Evolutionary conservation across 2,329 filamentous ascomycete genomes (phyloP), one percentile per base, ranked within the genome.

Genomic region (Cladosporium sp.): DNA sequence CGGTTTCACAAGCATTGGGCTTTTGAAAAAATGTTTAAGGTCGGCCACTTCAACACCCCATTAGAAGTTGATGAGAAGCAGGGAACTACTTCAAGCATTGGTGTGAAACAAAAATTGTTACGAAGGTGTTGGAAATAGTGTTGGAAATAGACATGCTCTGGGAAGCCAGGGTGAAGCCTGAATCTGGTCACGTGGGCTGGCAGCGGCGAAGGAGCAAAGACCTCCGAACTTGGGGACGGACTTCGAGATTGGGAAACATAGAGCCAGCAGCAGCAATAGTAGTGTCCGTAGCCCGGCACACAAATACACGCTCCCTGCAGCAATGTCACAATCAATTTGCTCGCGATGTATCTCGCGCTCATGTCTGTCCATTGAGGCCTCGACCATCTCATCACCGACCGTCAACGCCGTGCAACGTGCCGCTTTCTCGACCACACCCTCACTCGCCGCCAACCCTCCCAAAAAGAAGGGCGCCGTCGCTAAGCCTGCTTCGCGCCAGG

Each of bases 341-440:
- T 64, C 69, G 54, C 61, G 70, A 61, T 71, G 70, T 65, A 68
- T 71, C 12, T 66, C 69, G 47, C 66, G 69, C 61, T 67, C 66
- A 26, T 47, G 59, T 6, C 41, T 58, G 52, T 24, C 67, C 26
- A 8, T 61, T 26, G 65, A 67, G 34, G 62, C 65, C 26, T 63
- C 60, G 21, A 38, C 67, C 36, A 32, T 59, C 36, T 64, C 65
- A 36, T 51, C 54, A 41, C 41, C 51, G n/a, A 51, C 58, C 4
- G 26, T 58, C 51, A 64, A 63, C 55, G 54, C 62, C 51, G 52
- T 65, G 54, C 64, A 67, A n/a, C 69, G 70, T 65, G 71, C 75
- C 60, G 71, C 75, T 32, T 78, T 78, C 68, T 77, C 76, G 61
- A 77, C 75, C 61, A 70, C 75, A 14, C 34, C 75, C 24, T 59